Evolutionary conservation across 495 filamentous ascomycete genomes (phyloP).

Genomic region (Penicilliopsis zonata): DNA sequence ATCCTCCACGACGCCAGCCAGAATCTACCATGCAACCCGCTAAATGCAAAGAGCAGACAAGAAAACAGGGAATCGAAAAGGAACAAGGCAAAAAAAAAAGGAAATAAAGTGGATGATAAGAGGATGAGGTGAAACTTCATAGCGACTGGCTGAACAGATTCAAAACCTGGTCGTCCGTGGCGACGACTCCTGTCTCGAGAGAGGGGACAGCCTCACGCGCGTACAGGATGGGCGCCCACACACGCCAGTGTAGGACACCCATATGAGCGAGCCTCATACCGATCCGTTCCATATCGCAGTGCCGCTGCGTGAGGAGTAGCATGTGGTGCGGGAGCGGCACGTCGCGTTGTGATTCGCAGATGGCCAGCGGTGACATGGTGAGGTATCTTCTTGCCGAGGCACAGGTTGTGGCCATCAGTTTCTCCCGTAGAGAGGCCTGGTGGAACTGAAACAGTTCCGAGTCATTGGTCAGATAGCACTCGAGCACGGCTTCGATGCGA

Average conservation of each 20-base stretch:
- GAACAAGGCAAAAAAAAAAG: conserved; percentile 2
- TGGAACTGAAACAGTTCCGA: conserved; percentile 23
- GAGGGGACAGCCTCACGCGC: conserved; percentile 23
- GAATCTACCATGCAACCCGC: conserved; percentile 26
- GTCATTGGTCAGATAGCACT: conserved; percentile 27
- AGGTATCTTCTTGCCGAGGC: conserved; percentile 24
- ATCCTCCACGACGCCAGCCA: no score
- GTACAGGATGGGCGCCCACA: conserved; percentile 69
- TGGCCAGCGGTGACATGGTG: conserved; percentile 29
- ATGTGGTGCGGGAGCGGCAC: conserved; percentile 7
- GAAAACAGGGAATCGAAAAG: conserved; percentile 6
- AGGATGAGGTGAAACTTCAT: no score
- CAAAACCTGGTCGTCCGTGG: no score
- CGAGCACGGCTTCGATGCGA: conserved; percentile 22
- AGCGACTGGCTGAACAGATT: no score
- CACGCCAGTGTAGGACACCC: conserved; percentile 71
- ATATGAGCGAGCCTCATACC: conserved; percentile 67
- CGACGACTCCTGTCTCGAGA: no score
- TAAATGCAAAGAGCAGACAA: conserved; percentile 13
- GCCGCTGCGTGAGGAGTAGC: conserved; percentile 13
- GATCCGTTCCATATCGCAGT: conserved; percentile 50
- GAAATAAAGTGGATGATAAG: no score
- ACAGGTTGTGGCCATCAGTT: conserved; percentile 22
- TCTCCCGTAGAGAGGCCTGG: conserved; percentile 20
- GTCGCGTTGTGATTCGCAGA: conserved; percentile 33